Evolutionary conservation across 169 alveolate genomes (phyloP).

Genomic region (Plasmodium coatneyi): DNA sequence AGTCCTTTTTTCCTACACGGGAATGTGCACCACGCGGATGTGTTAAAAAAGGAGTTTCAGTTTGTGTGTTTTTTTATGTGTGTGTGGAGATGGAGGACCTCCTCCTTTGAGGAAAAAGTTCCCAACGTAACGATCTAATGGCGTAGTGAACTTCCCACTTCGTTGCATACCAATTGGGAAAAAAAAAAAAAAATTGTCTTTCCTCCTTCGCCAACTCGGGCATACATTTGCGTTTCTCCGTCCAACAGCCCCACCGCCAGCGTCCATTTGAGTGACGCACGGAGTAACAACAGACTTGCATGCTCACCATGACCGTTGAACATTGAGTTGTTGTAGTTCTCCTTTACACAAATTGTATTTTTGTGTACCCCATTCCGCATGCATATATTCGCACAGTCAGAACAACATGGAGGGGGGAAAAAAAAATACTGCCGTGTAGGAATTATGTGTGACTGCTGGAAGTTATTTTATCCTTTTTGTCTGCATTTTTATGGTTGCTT

Average conservation of each 20-base stretch:
- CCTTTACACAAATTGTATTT: background rate
- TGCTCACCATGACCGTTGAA: background rate
- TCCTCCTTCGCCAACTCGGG: background rate
- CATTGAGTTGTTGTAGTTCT: background rate
- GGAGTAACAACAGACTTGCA: background rate
- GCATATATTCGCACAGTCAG: background rate
- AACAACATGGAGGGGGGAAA: background rate
- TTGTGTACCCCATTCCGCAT: background rate
- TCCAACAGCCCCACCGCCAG: background rate
- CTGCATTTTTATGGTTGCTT: background rate
- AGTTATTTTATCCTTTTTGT: slow-evolving; percentile 32
- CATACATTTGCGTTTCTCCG: background rate
- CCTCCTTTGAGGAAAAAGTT: background rate
- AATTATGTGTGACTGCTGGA: slow-evolving; percentile 13
- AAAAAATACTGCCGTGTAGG: slow-evolving; percentile 1
- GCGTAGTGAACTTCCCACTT: background rate
- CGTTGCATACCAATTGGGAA: background rate
- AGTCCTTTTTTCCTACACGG: background rate
- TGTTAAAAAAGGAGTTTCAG: background rate
- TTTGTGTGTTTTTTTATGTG: background rate
- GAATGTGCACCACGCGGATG: background rate
- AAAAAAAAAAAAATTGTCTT: background rate
- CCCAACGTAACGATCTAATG: background rate
- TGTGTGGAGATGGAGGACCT: background rate
- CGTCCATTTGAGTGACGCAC: background rate